Base-by-base conservation (phyloP, 192 early-diverging fungal species). In the Backusella circina region DNA sequence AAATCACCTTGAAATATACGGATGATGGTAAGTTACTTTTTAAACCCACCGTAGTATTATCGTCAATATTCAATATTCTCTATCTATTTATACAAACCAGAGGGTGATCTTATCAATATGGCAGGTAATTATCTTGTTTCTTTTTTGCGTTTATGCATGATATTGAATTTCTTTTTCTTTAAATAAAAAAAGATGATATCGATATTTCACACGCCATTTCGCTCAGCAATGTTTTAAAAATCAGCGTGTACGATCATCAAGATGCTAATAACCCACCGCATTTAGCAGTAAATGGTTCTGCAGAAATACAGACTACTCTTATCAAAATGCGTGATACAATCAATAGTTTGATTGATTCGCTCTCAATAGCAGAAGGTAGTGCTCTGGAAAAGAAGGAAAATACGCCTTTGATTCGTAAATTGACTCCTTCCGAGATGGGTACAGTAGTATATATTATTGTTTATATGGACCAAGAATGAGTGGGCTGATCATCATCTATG, bases 171-270 rank as follows among this genome's bases (percentile, higher is more conserved):
- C 64, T 23, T 26, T 23, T 35, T 64, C 28, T 18, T n/a, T 6
- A 7, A 18, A 47, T 35, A 65, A 36, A 41, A 47, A 65, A 35
- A 70, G 86, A 87, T 74, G 86, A 87, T 75, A 73, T 79, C 8
- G 86, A 87, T 70, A 86, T 87, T 47, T 79, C 77, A 9, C 80
- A 84, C 50, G 86, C 86, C 7, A 81, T 84, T 44, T 84, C 84
- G 30, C 67, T 83, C 5, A 83, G 79, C 18, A 85, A 71, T 33
- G 57, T 87, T 4, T 51, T 87, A 16, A 87, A 86, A 70, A 69
- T 87, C 3, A 85, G 81, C 2, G 81, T 87, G 12, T 80, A 78
- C 61, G 84, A 83, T 71, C 76, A 73, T 5, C 23, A 61, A n/a
- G 72, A 74, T 70, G 16, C 23, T 21, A 31, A 31, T 18, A 47